Conservation (phyloP, 2,329 filamentous ascomycete species). For the Monilinia vaccinii-corymbosi region DNA sequence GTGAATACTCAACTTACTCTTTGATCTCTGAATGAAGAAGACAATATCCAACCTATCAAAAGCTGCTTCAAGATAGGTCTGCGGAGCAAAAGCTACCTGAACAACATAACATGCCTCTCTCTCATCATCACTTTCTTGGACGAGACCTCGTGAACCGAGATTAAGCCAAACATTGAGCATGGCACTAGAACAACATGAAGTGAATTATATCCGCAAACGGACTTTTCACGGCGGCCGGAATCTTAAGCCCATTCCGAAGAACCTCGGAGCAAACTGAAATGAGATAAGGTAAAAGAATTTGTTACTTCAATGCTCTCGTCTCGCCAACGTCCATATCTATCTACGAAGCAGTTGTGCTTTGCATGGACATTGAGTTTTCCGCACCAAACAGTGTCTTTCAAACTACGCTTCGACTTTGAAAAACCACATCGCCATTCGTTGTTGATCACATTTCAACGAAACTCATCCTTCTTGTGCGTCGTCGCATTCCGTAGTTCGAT, state of each 20-base stretch:
- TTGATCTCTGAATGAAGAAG: neutral
- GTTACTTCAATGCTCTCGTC: neutral
- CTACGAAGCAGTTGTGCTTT: too few relatives aligned
- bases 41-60: neutral
- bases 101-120: neutral
- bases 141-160: neutral
- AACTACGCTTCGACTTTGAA: neutral
- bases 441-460: neutral
- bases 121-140: neutral
- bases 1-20: too few relatives aligned
- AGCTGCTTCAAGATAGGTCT: neutral
- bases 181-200: neutral
- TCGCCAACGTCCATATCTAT: accelerated
- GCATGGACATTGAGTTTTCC: neutral
- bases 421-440: neutral
- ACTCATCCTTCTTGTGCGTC: neutral
- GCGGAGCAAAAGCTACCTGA: neutral
- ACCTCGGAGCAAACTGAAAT: neutral
- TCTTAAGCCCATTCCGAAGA: neutral
- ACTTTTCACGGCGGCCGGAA: neutral
- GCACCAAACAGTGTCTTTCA: neutral
- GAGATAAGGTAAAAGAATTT: neutral
- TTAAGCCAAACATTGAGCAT: neutral
- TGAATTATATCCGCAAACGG: neutral
- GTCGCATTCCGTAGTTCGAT: neutral